These are phyloP conservation scores for Auricularia heimuer DNA, from an alignment of 768 basidiomycete species.

Conservation along the genomic window DNA sequence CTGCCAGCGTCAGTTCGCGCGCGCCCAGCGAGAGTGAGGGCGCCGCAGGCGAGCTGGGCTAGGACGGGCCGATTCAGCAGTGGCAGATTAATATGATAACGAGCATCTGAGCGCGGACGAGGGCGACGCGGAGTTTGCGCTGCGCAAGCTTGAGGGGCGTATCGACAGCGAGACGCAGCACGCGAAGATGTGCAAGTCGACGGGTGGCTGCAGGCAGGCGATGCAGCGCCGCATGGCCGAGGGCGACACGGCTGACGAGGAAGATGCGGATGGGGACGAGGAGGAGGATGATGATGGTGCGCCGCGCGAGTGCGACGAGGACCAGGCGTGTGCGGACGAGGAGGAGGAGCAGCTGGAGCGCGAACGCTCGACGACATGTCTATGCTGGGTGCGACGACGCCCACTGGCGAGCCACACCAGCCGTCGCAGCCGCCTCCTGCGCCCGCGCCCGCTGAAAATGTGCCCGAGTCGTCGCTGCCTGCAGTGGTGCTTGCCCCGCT, in stretches of 20 bases:
- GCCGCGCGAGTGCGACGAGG: background rate
- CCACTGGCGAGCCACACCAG: background rate
- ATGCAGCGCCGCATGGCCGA: conserved; percentile 44
- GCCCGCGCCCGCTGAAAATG: background rate
- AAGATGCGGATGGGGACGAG: conserved; percentile 3
- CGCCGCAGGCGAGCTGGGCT: conserved; percentile 20
- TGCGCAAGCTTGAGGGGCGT: conserved; percentile 74
- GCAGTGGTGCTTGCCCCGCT: conserved; percentile 12
- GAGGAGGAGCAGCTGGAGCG: conserved; percentile 5
- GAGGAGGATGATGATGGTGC: conserved; percentile 5
- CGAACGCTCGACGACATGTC: conserved; percentile 2
- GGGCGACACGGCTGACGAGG: background rate
- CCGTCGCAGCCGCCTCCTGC: background rate
- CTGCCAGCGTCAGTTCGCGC: conserved; percentile 52
- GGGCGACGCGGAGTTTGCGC: conserved; percentile 75
- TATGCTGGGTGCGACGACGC: background rate
- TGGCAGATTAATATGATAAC: conserved; percentile 50
- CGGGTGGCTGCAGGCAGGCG: conserved; percentile 56
- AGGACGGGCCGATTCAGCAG: conserved; percentile 46
- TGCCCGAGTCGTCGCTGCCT: conserved; percentile 14
- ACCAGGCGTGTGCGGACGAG: conserved; percentile 1
- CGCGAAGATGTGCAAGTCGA: conserved; percentile 71
- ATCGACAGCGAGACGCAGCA: conserved; percentile 64
- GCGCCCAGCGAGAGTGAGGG: conserved; percentile 20
- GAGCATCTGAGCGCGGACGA: conserved; percentile 63